These are phyloP conservation scores for Blastobotrys mokoenaii DNA, from an alignment of 805 yeast species.

Conservation along the genomic window DNA sequence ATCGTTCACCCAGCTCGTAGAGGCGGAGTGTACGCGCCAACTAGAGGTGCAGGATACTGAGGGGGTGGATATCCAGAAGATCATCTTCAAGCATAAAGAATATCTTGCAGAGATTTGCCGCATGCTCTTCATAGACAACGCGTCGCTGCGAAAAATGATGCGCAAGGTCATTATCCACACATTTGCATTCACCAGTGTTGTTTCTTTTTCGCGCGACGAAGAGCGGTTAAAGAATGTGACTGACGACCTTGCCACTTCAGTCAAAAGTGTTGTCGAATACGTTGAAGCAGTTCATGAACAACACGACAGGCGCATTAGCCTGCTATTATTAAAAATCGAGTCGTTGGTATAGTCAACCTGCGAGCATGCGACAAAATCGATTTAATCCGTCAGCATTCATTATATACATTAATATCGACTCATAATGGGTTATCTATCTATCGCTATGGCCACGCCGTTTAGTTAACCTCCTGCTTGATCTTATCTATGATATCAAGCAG, in stretches of 20 bases:
- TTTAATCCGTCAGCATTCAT: too few species aligned
- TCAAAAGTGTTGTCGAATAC: neutral
- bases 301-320: neutral
- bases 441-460: too few species aligned
- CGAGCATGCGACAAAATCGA: too few species aligned
- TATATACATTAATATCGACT: neutral
- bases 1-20: conserved; percentile 7
- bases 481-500: conserved; percentile 63
- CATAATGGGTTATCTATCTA: too few species aligned
- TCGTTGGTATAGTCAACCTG: neutral
- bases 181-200: neutral
- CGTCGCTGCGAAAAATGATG: conserved; percentile 5
- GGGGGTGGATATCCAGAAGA: conserved; percentile 10
- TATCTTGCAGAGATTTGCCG: conserved; percentile 4
- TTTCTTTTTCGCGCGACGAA: neutral
- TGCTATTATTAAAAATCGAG: conserved; percentile 1
- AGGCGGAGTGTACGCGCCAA: conserved; percentile 1
- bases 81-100: conserved; percentile 4
- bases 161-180: conserved; percentile 2
- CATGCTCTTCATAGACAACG: conserved; percentile 8
- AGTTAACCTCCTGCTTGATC: conserved; percentile 10
- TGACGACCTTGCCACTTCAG: neutral
- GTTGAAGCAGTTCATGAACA: neutral
- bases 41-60: neutral
- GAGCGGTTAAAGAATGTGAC: neutral